Conservation (phyloP, 1,284 basidiomycete genomes). For the Moesziomyces sp. region DNA sequence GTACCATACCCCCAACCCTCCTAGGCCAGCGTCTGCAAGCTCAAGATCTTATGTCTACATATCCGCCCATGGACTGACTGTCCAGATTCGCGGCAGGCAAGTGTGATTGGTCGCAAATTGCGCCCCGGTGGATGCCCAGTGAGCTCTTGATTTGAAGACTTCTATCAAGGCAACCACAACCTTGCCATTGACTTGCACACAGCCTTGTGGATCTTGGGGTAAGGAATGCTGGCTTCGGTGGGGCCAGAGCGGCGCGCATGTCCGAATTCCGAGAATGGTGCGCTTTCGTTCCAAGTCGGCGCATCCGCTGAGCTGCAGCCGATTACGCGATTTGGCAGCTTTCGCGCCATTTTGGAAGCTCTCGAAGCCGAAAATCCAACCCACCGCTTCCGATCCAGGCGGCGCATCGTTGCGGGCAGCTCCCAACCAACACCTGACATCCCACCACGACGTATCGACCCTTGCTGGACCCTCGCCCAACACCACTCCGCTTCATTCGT, state of each 20-base stretch:
- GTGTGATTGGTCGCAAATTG: too few species aligned
- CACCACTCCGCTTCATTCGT: background rate
- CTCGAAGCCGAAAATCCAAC: slow-evolving; percentile 5
- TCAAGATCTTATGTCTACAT: background rate
- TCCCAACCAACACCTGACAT: background rate
- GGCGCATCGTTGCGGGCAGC: background rate
- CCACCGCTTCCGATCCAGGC: background rate
- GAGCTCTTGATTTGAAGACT: background rate
- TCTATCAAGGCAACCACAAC: too few species aligned
- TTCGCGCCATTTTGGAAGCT: background rate
- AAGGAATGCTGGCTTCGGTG: background rate
- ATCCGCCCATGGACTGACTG: too few species aligned
- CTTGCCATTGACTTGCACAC: too few species aligned
- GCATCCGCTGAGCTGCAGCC: slow-evolving; percentile 9
- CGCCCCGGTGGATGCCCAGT: too few species aligned
- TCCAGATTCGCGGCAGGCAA: too few species aligned
- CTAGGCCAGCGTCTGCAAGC: background rate
- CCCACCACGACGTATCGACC: background rate
- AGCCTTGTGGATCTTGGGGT: too few species aligned
- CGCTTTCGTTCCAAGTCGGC: background rate
- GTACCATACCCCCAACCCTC: background rate
- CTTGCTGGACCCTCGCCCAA: too few species aligned
- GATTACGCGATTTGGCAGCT: slow-evolving; percentile 41
- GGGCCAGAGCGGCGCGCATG: background rate
- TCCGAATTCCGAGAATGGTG: slow-evolving; percentile 14